Base-by-base conservation (phyloP, 2,329 filamentous ascomycete species). In the Akanthomyces dipterigenus region DNA sequence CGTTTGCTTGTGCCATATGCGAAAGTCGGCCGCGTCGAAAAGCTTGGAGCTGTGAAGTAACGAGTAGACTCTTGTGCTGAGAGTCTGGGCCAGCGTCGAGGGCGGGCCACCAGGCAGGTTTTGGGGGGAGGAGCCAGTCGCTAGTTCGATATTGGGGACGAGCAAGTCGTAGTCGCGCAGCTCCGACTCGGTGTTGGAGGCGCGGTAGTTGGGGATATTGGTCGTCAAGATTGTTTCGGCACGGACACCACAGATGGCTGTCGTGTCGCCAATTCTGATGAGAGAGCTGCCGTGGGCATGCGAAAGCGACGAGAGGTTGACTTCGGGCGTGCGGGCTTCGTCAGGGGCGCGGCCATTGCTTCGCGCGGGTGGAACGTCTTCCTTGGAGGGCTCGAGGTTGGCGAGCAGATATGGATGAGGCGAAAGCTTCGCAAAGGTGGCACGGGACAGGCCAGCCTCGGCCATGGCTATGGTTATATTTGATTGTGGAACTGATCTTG, bases 91-190 rank as follows among this genome's bases (percentile, higher is more conserved):
- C 38, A 92, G 80, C 0, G 87, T 82, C 6, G 85, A 88, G 1
- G 91, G 95, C 24, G 95, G 88, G 11, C 88, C 88, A 50, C 93
- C 92, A 0, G 95, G 92, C 20, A 96, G 80, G 67, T 93, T 91
- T 24, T 88, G 83, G 3, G 93, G 93, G 7, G 92, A 90, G 70
- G 90, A 96, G 40, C 95, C 95, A 1, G 95, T 99, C 38, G 88
- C 89, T 36, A 99, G 79, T 71, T 97, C 95, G 60, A 99, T 85
- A 71, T 99, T 99, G 2, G 95, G 93, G 2, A 99, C 93, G 2
- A 99, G 78, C 16, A 99, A 78, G 69, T 91, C 87, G 70, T 86
- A 82, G 61, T 86, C 83, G 63, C 77, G 78, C 60, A 86, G 75
- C 72, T 85, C 85, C 58, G 73, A 68, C 65, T 76, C 65, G 63